phyloP scores from a whole-genome alignment of 345 rosid species.

The Boechera retrofracta region DNA sequence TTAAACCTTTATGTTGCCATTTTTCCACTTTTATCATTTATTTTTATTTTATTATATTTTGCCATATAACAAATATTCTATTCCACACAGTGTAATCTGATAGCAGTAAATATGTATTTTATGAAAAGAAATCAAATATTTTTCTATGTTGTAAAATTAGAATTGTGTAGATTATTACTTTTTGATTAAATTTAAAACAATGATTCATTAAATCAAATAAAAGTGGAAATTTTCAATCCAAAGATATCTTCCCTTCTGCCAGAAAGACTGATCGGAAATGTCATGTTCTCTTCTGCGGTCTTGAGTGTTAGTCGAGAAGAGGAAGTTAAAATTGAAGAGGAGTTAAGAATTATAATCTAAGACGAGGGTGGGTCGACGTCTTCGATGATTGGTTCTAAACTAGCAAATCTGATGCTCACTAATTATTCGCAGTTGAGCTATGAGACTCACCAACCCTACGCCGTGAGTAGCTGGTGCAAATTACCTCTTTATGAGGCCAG shows the following conservation, averaged over 20 bases:
- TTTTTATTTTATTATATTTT: too few relatives aligned
- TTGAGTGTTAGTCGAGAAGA: constrained; percentile 6
- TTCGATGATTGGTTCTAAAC: constrained; percentile 20
- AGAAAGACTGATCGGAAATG: constrained; percentile 41
- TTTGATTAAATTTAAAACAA: too few relatives aligned
- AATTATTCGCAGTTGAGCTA: constrained; percentile 12
- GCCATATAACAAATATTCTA: too few relatives aligned
- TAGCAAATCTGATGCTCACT: constrained; percentile 26
- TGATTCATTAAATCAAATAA: too few relatives aligned
- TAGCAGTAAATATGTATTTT: too few relatives aligned
- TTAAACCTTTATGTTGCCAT: too few relatives aligned
- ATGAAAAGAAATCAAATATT: too few relatives aligned
- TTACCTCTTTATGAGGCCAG: constrained; percentile 50
- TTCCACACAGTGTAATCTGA: too few relatives aligned
- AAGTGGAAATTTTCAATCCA: not conserved
- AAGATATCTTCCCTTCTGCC: constrained; percentile 38
- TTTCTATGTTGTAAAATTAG: too few relatives aligned
- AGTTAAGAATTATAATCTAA: not conserved
- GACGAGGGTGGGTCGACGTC: not conserved
- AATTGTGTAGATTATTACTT: too few relatives aligned
- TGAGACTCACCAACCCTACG: constrained; percentile 34
- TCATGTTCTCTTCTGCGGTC: constrained; percentile 24
- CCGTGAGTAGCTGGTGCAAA: constrained; percentile 52
- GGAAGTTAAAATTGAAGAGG: constrained; percentile 12
- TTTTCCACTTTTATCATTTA: too few relatives aligned